Evolutionary conservation across 2,329 filamentous ascomycete species (phyloP), one percentile per base, ranked within the genome.

Genomic region (Simplicillium sp.): DNA sequence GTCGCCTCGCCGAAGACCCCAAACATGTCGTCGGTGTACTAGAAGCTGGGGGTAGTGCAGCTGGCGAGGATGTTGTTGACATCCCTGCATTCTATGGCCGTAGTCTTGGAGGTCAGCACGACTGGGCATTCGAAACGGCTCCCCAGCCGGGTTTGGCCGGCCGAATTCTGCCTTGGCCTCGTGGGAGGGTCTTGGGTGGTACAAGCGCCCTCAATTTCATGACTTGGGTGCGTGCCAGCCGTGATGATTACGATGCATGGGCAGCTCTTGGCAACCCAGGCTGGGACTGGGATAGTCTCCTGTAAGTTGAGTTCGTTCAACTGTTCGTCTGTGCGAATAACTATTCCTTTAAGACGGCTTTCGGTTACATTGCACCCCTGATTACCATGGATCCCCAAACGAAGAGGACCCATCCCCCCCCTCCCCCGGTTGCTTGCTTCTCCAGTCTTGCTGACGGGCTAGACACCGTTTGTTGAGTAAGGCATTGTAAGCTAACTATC

Each of bases 151-250:
- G 57, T 2, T 52, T 67, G 4, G 54, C 48, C 3, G 61, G 67
- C 1, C 61, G 70, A 36, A 54, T 38, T 20, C 48, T 71, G 16
- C 48, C 59, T 9, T 69, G 61, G 60, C 59, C 63, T 1, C 53
- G 66, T 12, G 68, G 68, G 7, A 68, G 59, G 43, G 70, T 75
- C 1, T 64, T 85, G 0, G 82, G 82, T 14, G 82, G 81, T 7
- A 77, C 78, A 7, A 74, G 68, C 13, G 72, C 72, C 0, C 65
- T 81, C 37, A 80, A 80, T 47, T 74, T 71, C 46, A 73, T 78
- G 70, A 70, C 75, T 37, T 67, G 65, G 61, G 66, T 65, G 40
- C 63, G 69, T 28, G 70, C 64, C 7, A 63, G 59, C 37, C 57
- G 51, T 29, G 61, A 61, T 29, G 72, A 77, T 35, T 71, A 74